These are phyloP conservation scores for Eucalyptus polyanthemos DNA, from an alignment of 345 rosid genomes.

Conservation along the genomic window DNA sequence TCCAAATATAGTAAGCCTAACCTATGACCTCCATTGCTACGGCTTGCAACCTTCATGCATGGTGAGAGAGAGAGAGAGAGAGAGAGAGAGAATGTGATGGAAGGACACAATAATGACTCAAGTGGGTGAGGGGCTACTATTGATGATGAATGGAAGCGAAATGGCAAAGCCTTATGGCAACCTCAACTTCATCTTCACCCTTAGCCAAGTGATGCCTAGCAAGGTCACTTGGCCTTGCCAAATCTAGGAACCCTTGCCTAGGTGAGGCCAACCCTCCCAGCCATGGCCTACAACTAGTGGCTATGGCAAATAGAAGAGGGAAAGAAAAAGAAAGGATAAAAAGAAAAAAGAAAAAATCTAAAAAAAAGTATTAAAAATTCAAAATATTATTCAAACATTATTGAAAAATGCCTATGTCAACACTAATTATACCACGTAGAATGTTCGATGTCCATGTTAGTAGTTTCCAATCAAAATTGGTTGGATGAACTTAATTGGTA, in stretches of 20 bases:
- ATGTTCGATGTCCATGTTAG: too few relatives aligned
- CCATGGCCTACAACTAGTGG: neutral
- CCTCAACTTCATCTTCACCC: too few relatives aligned
- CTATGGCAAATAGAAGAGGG: neutral
- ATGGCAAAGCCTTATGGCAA: neutral
- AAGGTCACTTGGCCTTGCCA: neutral
- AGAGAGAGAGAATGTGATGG: neutral
- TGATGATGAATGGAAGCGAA: fast-evolving
- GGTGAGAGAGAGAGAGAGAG: neutral
- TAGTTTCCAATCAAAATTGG: too few relatives aligned
- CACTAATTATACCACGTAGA: too few relatives aligned
- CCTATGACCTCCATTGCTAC: neutral
- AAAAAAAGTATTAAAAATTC: too few relatives aligned
- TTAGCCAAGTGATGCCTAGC: fast-evolving
- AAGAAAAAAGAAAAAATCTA: neutral
- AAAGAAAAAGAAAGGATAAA: neutral
- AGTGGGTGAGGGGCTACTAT: neutral
- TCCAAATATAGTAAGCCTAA: neutral
- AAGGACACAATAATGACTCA: neutral
- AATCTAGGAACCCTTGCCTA: neutral
- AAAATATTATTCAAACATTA: too few relatives aligned
- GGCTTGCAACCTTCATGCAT: neutral
- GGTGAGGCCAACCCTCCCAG: neutral
- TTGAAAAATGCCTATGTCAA: too few relatives aligned
- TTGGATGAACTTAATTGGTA: fast-evolving